Evolutionary conservation across 1,284 basidiomycete species (phyloP).

Genomic region (Gymnopus androsaceus): DNA sequence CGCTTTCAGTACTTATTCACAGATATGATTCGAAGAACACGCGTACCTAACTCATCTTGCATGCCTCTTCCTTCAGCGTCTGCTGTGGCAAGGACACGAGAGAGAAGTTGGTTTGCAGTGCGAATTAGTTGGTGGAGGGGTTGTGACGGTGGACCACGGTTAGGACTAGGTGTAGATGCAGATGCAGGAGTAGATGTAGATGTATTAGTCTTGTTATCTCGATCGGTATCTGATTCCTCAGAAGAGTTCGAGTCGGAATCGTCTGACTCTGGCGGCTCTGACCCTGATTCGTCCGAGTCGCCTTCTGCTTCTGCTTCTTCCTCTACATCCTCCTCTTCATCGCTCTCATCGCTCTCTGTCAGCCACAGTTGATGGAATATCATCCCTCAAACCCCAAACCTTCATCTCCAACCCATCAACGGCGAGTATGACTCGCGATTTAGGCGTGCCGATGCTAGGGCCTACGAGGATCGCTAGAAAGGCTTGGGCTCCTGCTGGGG

Average conservation of each 20-base stretch:
- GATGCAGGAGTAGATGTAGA: too few species aligned
- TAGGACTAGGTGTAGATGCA: too few species aligned
- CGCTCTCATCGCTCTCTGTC: constrained; percentile 21
- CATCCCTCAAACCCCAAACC: constrained; percentile 51
- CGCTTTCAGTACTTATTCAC: background rate
- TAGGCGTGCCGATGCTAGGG: constrained; percentile 58
- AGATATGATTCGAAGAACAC: background rate
- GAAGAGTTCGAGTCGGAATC: background rate
- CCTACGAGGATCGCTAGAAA: constrained; percentile 67
- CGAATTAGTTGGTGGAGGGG: constrained; percentile 46
- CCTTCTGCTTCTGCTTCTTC: constrained; percentile 26
- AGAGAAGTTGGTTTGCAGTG: constrained; percentile 59
- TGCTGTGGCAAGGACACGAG: constrained; percentile 58
- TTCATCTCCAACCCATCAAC: constrained; percentile 64
- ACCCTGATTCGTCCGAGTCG: constrained; percentile 28
- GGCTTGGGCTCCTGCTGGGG: constrained; percentile 28
- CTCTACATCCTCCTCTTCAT: constrained; percentile 18
- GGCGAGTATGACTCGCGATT: constrained; percentile 59
- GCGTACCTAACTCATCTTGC: constrained; percentile 60
- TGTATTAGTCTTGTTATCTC: background rate
- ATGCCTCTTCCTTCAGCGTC: constrained; percentile 59
- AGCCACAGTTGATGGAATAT: constrained; percentile 18
- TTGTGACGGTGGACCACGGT: background rate
- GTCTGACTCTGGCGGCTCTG: constrained; percentile 23
- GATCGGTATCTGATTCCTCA: too few species aligned